Percentiles rank a stretch among this genome's conserved stretches.
phyloP scores from a whole-genome alignment of 164 flowering plant species.

The Tetracentron sinense region DNA sequence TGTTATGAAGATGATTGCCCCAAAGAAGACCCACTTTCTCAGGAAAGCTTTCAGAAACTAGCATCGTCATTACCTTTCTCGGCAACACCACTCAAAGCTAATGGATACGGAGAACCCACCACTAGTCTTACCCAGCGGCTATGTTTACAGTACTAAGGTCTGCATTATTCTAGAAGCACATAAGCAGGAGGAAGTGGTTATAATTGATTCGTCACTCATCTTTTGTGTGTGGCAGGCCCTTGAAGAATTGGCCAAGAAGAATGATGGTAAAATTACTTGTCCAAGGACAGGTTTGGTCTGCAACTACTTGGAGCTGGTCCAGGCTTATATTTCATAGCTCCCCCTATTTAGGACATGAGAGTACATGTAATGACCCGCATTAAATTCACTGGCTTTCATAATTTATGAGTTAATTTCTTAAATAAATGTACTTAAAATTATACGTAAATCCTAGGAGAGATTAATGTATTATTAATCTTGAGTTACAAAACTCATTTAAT shows the following conservation, averaged over 20 bases:
- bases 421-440: no score
- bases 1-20: conserved; percentile 86
- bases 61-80: conserved; percentile 85
- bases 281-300: conserved; percentile 81
- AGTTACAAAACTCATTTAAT: no score
- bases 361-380: no score
- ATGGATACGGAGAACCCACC: conserved; percentile 99
- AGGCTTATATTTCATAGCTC: conserved; percentile 78
- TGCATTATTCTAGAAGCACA: not conserved
- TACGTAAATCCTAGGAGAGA: no score
- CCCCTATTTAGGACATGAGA: not conserved
- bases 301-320: conserved; percentile 60
- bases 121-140: conserved; percentile 86
- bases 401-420: no score
- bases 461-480: no score
- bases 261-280: conserved; percentile 77
- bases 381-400: no score
- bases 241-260: conserved; percentile 85
- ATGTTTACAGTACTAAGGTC: conserved; percentile 95
- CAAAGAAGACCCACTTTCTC: conserved; percentile 94
- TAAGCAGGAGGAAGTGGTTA: not conserved
- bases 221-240: conserved; percentile 61
- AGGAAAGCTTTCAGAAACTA: conserved; percentile 81
- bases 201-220: not conserved
- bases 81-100: conserved; percentile 94